phyloP scores from a whole-genome alignment of 148 eudicot species.

The Nepenthes mirabilis region DNA sequence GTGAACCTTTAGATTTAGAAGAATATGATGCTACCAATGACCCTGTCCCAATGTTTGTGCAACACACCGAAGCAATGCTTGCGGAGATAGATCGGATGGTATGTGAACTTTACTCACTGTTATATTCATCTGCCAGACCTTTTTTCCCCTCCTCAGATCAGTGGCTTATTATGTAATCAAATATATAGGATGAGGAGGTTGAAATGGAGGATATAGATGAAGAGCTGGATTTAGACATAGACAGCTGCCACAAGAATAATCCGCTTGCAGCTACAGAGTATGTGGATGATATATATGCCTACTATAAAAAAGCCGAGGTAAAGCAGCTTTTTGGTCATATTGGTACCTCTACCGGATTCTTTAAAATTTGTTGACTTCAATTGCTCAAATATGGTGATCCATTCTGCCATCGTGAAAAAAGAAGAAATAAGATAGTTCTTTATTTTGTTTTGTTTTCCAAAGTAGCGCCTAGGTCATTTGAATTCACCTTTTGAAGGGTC shows the following conservation, averaged over 20 bases:
- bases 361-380: too few species aligned
- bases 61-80: slow-evolving; percentile 60
- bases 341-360: too few species aligned
- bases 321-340: background rate
- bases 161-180: background rate
- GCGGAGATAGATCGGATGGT: slow-evolving; percentile 69
- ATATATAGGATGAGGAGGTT: slow-evolving; percentile 37
- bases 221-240: slow-evolving; percentile 45
- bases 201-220: slow-evolving; percentile 63
- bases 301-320: slow-evolving; percentile 70
- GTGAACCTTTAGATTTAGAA: slow-evolving; percentile 35
- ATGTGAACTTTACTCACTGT: slow-evolving; percentile 2
- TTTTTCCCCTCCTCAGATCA: background rate
- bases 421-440: too few species aligned
- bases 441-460: too few species aligned
- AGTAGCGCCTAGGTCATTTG: too few species aligned
- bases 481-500: too few species aligned
- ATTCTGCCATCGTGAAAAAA: too few species aligned
- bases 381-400: too few species aligned
- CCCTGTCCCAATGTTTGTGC: slow-evolving; percentile 62
- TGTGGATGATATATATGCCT: slow-evolving; percentile 51
- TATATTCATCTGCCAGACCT: background rate
- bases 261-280: slow-evolving; percentile 67
- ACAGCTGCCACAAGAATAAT: slow-evolving; percentile 39
- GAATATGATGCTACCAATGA: slow-evolving; percentile 19